phyloP scores from a whole-genome alignment of 768 basidiomycete genomes.

The Xerocomellus amylosporus region DNA sequence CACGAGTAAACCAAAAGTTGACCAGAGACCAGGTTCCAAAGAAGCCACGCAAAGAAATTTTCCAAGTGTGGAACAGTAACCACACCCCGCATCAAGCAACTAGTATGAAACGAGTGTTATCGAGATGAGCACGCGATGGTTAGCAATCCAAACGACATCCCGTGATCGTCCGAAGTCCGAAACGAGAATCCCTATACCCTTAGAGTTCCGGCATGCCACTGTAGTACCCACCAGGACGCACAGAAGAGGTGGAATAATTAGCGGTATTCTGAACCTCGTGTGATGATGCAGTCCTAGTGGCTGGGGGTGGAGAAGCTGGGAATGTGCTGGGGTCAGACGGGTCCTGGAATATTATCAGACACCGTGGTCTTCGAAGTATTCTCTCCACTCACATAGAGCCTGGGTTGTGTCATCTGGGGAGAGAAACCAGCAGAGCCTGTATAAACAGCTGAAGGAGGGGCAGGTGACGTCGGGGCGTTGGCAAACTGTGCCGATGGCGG shows the following conservation, averaged over 20 bases:
- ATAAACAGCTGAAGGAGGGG: constrained; percentile 3
- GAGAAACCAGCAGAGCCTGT: constrained; percentile 11
- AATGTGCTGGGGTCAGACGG: constrained; percentile 39
- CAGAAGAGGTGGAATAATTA: constrained; percentile 9
- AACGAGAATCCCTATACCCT: background rate
- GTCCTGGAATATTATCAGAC: constrained; percentile 24
- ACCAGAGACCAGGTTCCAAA: background rate
- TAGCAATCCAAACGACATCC: background rate
- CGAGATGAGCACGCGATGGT: background rate
- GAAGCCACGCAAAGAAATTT: background rate
- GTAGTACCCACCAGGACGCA: constrained; percentile 21
- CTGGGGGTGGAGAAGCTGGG: constrained; percentile 28
- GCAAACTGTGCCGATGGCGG: constrained; percentile 18
- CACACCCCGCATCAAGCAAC: background rate
- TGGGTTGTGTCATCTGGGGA: constrained; percentile 23
- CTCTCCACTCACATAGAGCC: constrained; percentile 28
- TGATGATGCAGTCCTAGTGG: constrained; percentile 8
- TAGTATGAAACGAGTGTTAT: background rate
- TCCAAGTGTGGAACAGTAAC: background rate
- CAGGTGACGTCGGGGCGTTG: background rate
- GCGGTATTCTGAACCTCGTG: constrained; percentile 3
- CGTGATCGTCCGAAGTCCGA: background rate
- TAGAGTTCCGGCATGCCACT: constrained; percentile 28
- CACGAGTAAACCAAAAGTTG: background rate
- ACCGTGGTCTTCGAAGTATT: background rate